Evolutionary conservation across 1,139 yeast species (phyloP).

Genomic region (Debaryomyces robertsiae): DNA sequence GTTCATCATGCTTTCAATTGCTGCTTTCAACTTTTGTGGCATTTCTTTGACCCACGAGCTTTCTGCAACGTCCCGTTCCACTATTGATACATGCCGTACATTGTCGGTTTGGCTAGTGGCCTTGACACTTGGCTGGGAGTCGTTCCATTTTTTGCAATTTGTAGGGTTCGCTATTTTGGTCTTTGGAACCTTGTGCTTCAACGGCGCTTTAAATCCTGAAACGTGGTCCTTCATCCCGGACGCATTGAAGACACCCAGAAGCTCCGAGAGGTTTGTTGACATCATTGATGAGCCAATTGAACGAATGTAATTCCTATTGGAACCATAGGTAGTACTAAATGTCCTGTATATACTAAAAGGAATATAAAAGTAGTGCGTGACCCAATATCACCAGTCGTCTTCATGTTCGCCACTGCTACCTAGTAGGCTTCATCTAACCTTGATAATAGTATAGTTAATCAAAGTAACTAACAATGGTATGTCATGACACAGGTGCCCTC

Average conservation of each 20-base stretch:
- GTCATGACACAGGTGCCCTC: background rate
- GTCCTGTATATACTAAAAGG: background rate
- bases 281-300: constrained; percentile 16
- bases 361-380: background rate
- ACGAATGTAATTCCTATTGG: constrained; percentile 10
- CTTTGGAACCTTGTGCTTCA: constrained; percentile 73
- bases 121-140: constrained; percentile 75
- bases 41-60: constrained; percentile 64
- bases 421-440: background rate
- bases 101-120: constrained; percentile 79
- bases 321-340: background rate
- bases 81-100: constrained; percentile 79
- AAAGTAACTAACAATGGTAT: background rate
- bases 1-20: constrained; percentile 70
- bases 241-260: constrained; percentile 30
- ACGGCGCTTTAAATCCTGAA: constrained; percentile 62
- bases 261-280: constrained; percentile 11
- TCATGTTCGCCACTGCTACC: constrained; percentile 7
- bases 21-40: constrained; percentile 75
- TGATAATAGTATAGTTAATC: background rate
- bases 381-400: background rate
- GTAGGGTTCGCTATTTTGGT: constrained; percentile 67
- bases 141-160: constrained; percentile 60
- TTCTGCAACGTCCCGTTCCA: constrained; percentile 79
- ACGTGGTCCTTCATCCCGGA: constrained; percentile 49